These are phyloP conservation scores for Xylariaceae sp. DNA, from an alignment of 2,329 filamentous ascomycete species.

Conservation along the genomic window DNA sequence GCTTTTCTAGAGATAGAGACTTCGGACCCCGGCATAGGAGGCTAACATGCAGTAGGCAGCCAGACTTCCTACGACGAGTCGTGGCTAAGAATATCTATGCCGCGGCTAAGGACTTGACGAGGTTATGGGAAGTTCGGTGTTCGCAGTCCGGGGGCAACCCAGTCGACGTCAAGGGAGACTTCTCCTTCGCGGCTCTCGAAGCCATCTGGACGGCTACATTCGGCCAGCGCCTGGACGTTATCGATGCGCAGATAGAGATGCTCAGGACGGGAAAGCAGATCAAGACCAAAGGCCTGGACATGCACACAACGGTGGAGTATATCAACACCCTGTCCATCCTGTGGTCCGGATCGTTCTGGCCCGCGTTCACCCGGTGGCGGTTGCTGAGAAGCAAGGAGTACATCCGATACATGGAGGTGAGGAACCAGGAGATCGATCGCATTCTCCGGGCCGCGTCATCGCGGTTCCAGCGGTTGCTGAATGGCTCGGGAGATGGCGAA, in stretches of 20 bases:
- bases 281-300: conserved; percentile 11
- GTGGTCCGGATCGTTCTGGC: conserved; percentile 12
- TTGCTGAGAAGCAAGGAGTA: conserved; percentile 16
- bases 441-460: conserved; percentile 28
- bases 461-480: conserved; percentile 22
- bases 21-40: too few species aligned
- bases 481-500: conserved; percentile 27
- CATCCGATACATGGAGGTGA: conserved; percentile 21
- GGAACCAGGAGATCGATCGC: conserved; percentile 25
- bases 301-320: conserved; percentile 14
- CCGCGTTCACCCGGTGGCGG: conserved; percentile 13
- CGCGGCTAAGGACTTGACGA: conserved; percentile 11
- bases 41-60: neutral
- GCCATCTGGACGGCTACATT: conserved; percentile 22
- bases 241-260: conserved; percentile 13
- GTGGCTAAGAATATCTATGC: conserved; percentile 15
- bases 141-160: neutral
- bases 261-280: conserved; percentile 4
- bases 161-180: conserved; percentile 14
- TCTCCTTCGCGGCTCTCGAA: conserved; percentile 22
- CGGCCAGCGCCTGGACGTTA: conserved; percentile 14
- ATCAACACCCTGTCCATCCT: conserved; percentile 11
- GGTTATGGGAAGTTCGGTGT: conserved; percentile 16
- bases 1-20: too few species aligned
- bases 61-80: conserved; percentile 21